phyloP scores from a whole-genome alignment of 2,329 filamentous ascomycete genomes.

The Fusarium foetens region DNA sequence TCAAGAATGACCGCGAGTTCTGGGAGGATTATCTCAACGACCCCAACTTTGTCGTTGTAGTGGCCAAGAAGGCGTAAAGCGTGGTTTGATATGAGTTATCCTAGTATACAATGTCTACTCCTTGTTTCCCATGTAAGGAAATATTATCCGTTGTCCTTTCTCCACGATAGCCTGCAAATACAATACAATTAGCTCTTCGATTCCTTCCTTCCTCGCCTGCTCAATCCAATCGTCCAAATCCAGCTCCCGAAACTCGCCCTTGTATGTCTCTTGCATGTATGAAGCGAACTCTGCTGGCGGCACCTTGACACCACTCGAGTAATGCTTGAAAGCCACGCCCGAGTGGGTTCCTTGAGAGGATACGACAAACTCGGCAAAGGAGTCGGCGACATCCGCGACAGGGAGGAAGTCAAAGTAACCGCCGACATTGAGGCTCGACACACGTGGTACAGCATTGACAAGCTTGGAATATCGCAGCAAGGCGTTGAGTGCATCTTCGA shows the following conservation, averaged over 20 bases:
- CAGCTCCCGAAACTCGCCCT: not conserved
- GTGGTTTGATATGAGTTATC: accelerated
- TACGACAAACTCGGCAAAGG: not conserved
- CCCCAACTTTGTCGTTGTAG: not conserved
- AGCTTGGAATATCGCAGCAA: not conserved
- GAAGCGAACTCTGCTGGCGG: not conserved
- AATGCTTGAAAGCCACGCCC: not conserved
- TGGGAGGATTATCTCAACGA: not conserved
- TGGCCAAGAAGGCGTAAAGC: not conserved
- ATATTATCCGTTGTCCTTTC: not conserved
- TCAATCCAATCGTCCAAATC: not conserved
- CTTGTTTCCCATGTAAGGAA: not conserved
- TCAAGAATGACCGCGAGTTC: not conserved
- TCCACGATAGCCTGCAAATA: not conserved
- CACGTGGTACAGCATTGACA: not conserved
- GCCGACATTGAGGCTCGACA: not conserved
- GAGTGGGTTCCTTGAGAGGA: not conserved
- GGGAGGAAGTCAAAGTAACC: slow-evolving; percentile 1
- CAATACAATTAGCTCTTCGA: not conserved
- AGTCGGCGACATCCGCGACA: not conserved
- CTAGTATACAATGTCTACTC: not conserved
- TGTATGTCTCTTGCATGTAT: not conserved
- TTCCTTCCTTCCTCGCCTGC: not conserved
- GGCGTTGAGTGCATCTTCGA: not conserved
- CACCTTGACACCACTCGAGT: not conserved